These are phyloP conservation scores for Phoma sp. DNA, from an alignment of 2,329 filamentous ascomycete species.

Conservation along the genomic window DNA sequence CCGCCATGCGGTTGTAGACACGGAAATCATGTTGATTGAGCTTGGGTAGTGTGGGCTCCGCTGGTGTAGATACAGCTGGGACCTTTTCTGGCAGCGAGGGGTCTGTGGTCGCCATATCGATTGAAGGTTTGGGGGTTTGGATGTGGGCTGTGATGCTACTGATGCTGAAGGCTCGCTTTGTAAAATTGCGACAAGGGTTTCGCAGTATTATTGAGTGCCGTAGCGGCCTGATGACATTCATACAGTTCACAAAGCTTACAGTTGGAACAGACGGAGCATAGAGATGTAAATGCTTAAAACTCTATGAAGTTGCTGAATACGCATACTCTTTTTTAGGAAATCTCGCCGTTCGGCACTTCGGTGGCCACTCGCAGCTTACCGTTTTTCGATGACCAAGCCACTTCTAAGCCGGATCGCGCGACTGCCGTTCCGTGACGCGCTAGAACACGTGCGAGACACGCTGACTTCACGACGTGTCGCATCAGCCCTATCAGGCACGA, in stretches of 20 bases:
- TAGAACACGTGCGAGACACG: not conserved
- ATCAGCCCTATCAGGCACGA: not conserved
- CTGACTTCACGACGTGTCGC: conserved; percentile 3
- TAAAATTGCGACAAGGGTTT: not conserved
- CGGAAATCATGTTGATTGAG: conserved; percentile 71
- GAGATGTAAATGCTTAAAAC: not conserved
- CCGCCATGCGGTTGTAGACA: conserved; percentile 74
- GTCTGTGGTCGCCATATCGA: conserved; percentile 6
- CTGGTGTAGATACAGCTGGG: not conserved
- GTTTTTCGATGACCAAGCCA: conserved; percentile 9
- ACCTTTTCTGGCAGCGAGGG: not conserved
- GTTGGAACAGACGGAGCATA: not conserved
- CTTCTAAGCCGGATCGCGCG: conserved; percentile 26
- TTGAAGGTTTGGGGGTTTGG: not conserved
- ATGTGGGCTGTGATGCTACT: not conserved
- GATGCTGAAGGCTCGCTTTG: not conserved
- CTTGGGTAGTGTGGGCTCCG: conserved; percentile 57
- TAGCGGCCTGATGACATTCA: not conserved
- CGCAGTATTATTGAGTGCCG: not conserved
- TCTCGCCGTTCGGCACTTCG: conserved; percentile 8
- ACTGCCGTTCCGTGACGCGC: not conserved
- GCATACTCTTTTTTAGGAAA: conserved; percentile 13
- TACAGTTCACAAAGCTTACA: conserved; percentile 2
- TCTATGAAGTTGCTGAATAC: not conserved
- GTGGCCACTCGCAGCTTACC: conserved; percentile 25